Conservation (phyloP, 2,329 filamentous ascomycete species). For the Apiospora pterosperma region DNA sequence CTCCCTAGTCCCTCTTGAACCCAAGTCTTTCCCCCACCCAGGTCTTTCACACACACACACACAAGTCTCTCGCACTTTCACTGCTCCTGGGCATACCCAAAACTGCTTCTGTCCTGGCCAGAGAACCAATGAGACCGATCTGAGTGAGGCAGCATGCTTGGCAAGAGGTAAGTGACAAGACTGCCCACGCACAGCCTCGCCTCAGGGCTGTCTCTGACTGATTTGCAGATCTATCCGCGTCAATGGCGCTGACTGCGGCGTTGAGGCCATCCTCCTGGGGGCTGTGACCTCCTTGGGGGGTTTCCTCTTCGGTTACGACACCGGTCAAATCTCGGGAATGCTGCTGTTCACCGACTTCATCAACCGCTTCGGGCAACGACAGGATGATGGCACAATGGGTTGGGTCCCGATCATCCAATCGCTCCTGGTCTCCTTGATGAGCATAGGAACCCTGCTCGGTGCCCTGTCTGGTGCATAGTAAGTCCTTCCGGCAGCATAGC, state of each 20-base stretch:
- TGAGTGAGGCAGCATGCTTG: slow-evolving; percentile 4
- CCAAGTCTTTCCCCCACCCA: not conserved
- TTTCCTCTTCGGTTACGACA: slow-evolving; percentile 63
- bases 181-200: not conserved
- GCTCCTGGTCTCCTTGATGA: slow-evolving; percentile 54
- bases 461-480: slow-evolving; percentile 47
- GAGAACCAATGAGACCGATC: not conserved
- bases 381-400: slow-evolving; percentile 33
- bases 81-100: not conserved
- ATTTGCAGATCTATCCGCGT: slow-evolving; percentile 34
- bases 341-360: slow-evolving; percentile 51
- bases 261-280: slow-evolving; percentile 41
- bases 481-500: not conserved
- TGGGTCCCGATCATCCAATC: slow-evolving; percentile 43
- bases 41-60: not conserved
- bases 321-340: slow-evolving; percentile 54
- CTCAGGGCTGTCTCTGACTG: not conserved
- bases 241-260: slow-evolving; percentile 40
- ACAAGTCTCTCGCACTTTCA: not conserved
- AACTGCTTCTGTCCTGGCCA: not conserved
- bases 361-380: slow-evolving; percentile 49
- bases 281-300: slow-evolving; percentile 55
- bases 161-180: not conserved
- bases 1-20: not conserved
- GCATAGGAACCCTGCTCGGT: slow-evolving; percentile 53